Evolutionary conservation across 805 yeast genomes (phyloP).

Genomic region (Kodamaea jinghongensis): DNA sequence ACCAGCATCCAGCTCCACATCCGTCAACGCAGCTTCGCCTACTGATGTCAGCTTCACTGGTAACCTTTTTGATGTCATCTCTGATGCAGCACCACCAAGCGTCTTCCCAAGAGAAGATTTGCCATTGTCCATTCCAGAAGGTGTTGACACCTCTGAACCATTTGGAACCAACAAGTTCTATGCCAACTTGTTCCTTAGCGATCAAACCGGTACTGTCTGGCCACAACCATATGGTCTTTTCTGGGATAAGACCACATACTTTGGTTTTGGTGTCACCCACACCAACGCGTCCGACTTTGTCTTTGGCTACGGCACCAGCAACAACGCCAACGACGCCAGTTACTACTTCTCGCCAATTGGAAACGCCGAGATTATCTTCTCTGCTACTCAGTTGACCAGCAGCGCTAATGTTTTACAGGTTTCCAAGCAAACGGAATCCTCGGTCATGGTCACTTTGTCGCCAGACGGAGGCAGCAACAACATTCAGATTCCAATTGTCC

Average conservation of each 20-base stretch:
- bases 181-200: constrained; percentile 58
- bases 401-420: constrained; percentile 40
- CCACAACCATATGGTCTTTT: constrained; percentile 67
- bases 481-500: constrained; percentile 50
- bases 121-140: constrained; percentile 45
- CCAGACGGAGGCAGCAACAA: constrained; percentile 30
- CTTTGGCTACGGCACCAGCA: constrained; percentile 47
- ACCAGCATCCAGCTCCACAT: not conserved
- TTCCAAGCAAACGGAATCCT: constrained; percentile 47
- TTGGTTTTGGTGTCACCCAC: constrained; percentile 65
- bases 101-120: constrained; percentile 47
- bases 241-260: constrained; percentile 45
- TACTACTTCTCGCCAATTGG: constrained; percentile 58
- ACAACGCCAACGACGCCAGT: constrained; percentile 36
- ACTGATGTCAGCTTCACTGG: constrained; percentile 20
- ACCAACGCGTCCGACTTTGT: constrained; percentile 43
- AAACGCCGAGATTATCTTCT: constrained; percentile 52
- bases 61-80: constrained; percentile 50
- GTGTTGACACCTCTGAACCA: constrained; percentile 44
- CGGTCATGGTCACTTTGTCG: constrained; percentile 46
- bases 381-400: constrained; percentile 48
- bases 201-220: constrained; percentile 54
- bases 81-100: constrained; percentile 41
- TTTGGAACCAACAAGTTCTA: constrained; percentile 76
- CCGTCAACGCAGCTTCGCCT: constrained; percentile 1